Base-by-base conservation (phyloP, 345 rosid genomes). In the Brassica incana region DNA sequence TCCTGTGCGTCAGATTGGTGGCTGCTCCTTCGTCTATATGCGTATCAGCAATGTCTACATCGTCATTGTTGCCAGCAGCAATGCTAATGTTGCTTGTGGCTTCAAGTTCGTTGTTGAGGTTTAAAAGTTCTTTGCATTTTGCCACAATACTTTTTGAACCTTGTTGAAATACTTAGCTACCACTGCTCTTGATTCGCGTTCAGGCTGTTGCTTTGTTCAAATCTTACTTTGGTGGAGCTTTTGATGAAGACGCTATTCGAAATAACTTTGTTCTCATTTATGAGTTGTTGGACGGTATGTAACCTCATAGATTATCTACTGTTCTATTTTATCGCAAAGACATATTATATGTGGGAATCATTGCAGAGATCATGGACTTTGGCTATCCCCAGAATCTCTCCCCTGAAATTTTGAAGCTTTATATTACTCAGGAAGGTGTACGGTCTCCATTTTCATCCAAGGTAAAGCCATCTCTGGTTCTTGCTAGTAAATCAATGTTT, bases 61-160 rank as follows among this genome's bases (percentile, higher is more conserved):
- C 11, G 99, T 93, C 3, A 93, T 96, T 85, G 98, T 96, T 76
- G 97, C 92, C 72, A 96, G 97, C 88, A 93, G 97, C 88, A 96
- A 96, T 72, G 98, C 98, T 83, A 96, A 93, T 86, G 99, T 96
- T 14, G 95, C 99, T 83, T 96, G 97, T 76, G 99, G 94, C 3
- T 96, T 96, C 87, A 96, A 96, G 85, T 96, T 96, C 72, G 98
- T 93, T 60, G 97, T 93, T 63, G 98, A 96, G 99, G 99, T 93
- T 78, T n/a, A 8, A 33, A 6, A 1, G 1, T 27, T 27, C 30
- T 27, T 27, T 27, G 4, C 30, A 27, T 20, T 27, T 27, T 27
- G 30, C 30, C 30, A 27, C 30, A 27, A 27, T 43, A 14, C 11
- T 10, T 11, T 43, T 1, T 48, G 54, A 20, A 20, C 23, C 23